Evolutionary conservation across 2,329 filamentous ascomycete genomes (phyloP).

Genomic region (Cladosporium sp.): DNA sequence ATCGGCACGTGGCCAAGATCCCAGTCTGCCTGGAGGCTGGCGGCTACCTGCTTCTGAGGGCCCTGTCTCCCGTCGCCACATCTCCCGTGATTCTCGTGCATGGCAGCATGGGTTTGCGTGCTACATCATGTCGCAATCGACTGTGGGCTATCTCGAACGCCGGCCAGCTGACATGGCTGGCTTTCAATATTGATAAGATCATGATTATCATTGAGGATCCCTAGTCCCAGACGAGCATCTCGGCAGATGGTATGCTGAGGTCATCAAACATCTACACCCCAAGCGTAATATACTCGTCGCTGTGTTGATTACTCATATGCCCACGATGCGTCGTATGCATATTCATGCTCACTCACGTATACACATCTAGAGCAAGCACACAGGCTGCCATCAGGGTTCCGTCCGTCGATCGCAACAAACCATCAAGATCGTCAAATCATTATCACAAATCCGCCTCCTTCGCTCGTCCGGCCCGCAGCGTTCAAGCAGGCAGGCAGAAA

Average conservation of each 20-base stretch:
- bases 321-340: background rate
- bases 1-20: constrained; percentile 14
- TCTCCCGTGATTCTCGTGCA: background rate
- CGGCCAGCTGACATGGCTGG: background rate
- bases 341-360: background rate
- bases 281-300: background rate
- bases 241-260: background rate
- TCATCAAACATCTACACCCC: background rate
- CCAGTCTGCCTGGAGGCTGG: background rate
- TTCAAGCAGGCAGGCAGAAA: background rate
- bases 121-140: background rate
- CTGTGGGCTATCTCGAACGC: background rate
- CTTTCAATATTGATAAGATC: background rate
- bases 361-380: background rate
- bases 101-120: background rate
- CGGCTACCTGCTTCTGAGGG: constrained; percentile 10
- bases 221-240: background rate
- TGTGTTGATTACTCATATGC: background rate
- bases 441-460: background rate
- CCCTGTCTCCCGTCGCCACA: background rate
- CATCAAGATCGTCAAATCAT: background rate
- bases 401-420: background rate
- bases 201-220: background rate
- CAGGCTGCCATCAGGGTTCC: background rate
- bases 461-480: constrained; percentile 13